Percentiles rank a stretch among this genome's conserved stretches.
Conservation (phyloP, 805 yeast species). For the Metschnikowia cerradonensis region DNA sequence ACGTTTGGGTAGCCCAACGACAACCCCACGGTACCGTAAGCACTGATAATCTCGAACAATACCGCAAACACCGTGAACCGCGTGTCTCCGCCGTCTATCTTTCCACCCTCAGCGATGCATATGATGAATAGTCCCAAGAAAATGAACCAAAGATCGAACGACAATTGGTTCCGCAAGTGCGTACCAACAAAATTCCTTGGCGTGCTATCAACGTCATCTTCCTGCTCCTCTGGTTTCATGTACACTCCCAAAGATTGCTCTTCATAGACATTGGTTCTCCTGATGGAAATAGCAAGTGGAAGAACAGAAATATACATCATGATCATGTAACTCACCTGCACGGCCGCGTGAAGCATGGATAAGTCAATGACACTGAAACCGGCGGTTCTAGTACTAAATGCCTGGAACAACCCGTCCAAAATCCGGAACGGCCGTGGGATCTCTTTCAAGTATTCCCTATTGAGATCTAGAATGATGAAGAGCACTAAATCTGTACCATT, state of each 20-base stretch:
- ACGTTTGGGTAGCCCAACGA: slow-evolving; percentile 76
- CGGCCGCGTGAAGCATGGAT: slow-evolving; percentile 75
- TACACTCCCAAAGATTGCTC: slow-evolving; percentile 96
- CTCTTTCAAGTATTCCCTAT: slow-evolving; percentile 41
- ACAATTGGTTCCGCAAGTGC: slow-evolving; percentile 86
- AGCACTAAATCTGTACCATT: slow-evolving; percentile 77
- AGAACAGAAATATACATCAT: slow-evolving; percentile 98
- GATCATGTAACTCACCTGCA: slow-evolving; percentile 87
- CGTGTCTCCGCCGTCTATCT: slow-evolving; percentile 40
- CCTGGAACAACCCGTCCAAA: slow-evolving; percentile 83
- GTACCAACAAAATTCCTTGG: slow-evolving; percentile 69
- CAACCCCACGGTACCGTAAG: slow-evolving; percentile 95
- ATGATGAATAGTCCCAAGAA: slow-evolving; percentile 81
- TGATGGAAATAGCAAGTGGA: slow-evolving; percentile 92
- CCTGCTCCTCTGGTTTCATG: slow-evolving; percentile 31
- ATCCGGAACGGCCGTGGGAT: slow-evolving; percentile 67
- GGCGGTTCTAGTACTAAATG: slow-evolving; percentile 90
- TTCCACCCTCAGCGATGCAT: slow-evolving; percentile 78
- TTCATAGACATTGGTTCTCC: slow-evolving; percentile 96
- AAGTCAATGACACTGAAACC: slow-evolving; percentile 78
- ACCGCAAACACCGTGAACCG: slow-evolving; percentile 66
- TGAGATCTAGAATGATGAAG: slow-evolving; percentile 73
- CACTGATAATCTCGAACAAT: slow-evolving; percentile 86
- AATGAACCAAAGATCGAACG: slow-evolving; percentile 93
- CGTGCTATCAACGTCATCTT: slow-evolving; percentile 35